phyloP scores from a whole-genome alignment of 768 basidiomycete genomes.

The Cystoderma amianthinum region DNA sequence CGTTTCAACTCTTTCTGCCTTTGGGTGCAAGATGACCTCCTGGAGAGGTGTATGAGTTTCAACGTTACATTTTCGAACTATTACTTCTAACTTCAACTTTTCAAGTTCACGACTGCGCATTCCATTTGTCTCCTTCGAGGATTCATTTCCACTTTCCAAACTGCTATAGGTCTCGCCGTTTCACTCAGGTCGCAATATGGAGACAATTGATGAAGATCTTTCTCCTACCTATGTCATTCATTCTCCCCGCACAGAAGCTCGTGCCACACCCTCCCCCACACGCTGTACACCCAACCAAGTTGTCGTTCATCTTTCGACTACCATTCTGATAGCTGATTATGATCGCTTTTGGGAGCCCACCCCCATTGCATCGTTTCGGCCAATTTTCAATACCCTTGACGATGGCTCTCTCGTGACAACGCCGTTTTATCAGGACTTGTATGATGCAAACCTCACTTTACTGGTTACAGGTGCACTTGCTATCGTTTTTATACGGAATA shows the following conservation, averaged over 20 bases:
- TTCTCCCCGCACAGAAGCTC: slow-evolving; percentile 18
- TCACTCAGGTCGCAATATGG: too few species aligned
- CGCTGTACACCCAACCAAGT: slow-evolving; percentile 34
- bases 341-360: slow-evolving; percentile 29
- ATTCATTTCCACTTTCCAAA: too few species aligned
- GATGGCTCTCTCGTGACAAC: slow-evolving; percentile 58
- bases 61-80: slow-evolving; percentile 4
- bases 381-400: slow-evolving; percentile 33
- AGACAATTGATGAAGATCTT: too few species aligned
- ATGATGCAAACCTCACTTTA: slow-evolving; percentile 31
- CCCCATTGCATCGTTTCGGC: slow-evolving; percentile 38
- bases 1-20: not conserved
- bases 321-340: slow-evolving; percentile 42
- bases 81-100: slow-evolving; percentile 1
- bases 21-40: slow-evolving; percentile 20
- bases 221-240: slow-evolving; percentile 6
- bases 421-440: slow-evolving; percentile 35
- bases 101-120: too few species aligned
- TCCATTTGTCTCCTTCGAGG: slow-evolving; percentile 10
- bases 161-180: too few species aligned
- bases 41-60: slow-evolving; percentile 17
- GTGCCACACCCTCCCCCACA: slow-evolving; percentile 22
- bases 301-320: slow-evolving; percentile 42
- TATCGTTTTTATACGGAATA: slow-evolving; percentile 47
- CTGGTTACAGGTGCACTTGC: slow-evolving; percentile 41